A percentile compares a stretch with the other conserved stretches of the same genome.
These are phyloP conservation scores for Carex arenaria DNA, from an alignment of 202 grass and related monocot genomes.

Conservation along the genomic window DNA sequence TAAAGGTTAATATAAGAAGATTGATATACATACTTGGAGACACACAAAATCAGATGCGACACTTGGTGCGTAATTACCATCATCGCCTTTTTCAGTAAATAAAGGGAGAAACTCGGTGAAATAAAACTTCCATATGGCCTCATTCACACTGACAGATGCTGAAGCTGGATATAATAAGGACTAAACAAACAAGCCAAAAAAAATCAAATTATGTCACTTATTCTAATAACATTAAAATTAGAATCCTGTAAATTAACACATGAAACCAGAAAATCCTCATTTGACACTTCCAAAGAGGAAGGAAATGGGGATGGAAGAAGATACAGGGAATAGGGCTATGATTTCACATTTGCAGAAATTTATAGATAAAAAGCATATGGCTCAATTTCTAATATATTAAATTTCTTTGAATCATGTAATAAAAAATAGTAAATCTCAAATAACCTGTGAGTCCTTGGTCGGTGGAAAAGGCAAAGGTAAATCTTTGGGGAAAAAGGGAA, in stretches of 20 bases:
- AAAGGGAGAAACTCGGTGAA: slow-evolving; percentile 70
- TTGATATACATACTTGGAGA: slow-evolving; percentile 51
- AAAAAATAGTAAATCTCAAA: neutral
- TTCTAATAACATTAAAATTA: neutral
- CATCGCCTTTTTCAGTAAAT: slow-evolving; percentile 59
- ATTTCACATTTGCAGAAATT: too few species aligned
- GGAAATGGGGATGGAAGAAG: neutral
- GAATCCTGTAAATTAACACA: neutral
- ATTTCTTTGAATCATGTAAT: neutral
- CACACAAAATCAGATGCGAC: slow-evolving; percentile 69
- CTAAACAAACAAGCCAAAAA: slow-evolving; percentile 27
- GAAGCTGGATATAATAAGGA: slow-evolving; percentile 56
- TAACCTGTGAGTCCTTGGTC: slow-evolving; percentile 47
- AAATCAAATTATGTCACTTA: neutral
- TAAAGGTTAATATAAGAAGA: slow-evolving; percentile 5
- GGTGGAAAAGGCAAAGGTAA: slow-evolving; percentile 32
- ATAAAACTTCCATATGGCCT: slow-evolving; percentile 93
- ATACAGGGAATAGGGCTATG: too few species aligned
- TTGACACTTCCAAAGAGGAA: neutral
- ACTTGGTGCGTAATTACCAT: slow-evolving; percentile 69
- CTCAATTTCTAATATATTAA: neutral
- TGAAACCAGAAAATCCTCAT: neutral
- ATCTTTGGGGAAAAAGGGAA: slow-evolving; percentile 70
- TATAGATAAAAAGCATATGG: neutral
- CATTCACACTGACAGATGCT: slow-evolving; percentile 46